Conservation (phyloP, 805 yeast genomes). For the Pichia deserticola region DNA sequence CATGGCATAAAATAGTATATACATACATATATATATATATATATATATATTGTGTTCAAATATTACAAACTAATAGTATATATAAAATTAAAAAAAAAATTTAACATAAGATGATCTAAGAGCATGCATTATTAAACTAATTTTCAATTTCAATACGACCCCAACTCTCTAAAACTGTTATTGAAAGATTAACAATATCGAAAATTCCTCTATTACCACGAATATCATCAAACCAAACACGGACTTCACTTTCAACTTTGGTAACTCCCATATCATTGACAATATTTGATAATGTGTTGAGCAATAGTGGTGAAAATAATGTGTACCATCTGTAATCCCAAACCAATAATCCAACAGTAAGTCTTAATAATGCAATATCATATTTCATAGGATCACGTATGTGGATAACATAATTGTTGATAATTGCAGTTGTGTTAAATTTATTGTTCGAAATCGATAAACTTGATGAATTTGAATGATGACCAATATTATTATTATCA, state of each 20-base stretch:
- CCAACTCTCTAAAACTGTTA: slow-evolving; percentile 40
- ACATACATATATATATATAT: too few species aligned
- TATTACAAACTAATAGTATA: too few species aligned
- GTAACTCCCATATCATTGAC: slow-evolving; percentile 72
- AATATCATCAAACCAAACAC: slow-evolving; percentile 53
- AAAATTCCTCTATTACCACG: slow-evolving; percentile 45
- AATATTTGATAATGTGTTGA: slow-evolving; percentile 50
- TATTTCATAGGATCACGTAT: slow-evolving; percentile 23
- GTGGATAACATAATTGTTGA: neutral
- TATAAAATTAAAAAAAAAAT: too few species aligned
- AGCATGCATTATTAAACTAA: neutral
- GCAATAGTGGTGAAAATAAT: slow-evolving; percentile 70
- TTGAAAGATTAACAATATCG: slow-evolving; percentile 46
- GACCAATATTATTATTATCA: neutral
- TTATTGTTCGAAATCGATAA: neutral
- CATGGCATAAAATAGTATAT: too few species aligned
- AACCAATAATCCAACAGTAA: slow-evolving; percentile 73
- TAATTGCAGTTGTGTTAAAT: neutral
- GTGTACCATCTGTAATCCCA: slow-evolving; percentile 98
- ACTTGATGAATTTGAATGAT: neutral
- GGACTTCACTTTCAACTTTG: slow-evolving; percentile 65
- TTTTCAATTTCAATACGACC: slow-evolving; percentile 30
- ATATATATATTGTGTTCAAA: too few species aligned
- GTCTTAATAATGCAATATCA: slow-evolving; percentile 55
- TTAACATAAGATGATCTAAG: too few species aligned